Percentiles rank a stretch among this genome's conserved stretches.
phyloP scores from a whole-genome alignment of 257 asterid species.

The Ajuga chamaepitys region DNA sequence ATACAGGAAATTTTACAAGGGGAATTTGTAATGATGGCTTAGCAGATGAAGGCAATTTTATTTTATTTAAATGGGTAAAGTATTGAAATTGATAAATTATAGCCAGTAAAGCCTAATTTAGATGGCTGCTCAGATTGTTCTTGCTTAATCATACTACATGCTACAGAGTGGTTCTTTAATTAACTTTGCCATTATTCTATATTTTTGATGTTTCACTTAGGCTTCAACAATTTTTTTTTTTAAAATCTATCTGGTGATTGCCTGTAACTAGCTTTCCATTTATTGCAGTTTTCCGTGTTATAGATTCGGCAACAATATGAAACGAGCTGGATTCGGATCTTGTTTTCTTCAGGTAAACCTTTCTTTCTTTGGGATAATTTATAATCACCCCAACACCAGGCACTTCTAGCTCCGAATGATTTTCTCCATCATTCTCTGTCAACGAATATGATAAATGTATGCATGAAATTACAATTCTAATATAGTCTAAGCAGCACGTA shows the following conservation, averaged over 20 bases:
- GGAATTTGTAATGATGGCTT: background rate
- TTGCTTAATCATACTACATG: background rate
- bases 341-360: slow-evolving; percentile 79
- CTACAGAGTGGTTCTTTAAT: background rate
- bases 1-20: too few relatives aligned
- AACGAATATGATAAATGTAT: background rate
- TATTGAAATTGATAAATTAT: background rate
- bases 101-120: background rate
- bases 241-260: slow-evolving; percentile 3
- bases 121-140: background rate
- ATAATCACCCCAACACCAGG: background rate
- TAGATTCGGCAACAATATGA: slow-evolving; percentile 96
- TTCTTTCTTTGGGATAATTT: background rate
- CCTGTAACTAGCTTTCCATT: slow-evolving; percentile 16
- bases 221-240: background rate
- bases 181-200: background rate
- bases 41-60: background rate
- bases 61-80: background rate
- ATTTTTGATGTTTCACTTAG: background rate
- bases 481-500: background rate
- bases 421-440: too few relatives aligned
- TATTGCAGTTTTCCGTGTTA: slow-evolving; percentile 89
- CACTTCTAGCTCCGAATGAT: background rate
- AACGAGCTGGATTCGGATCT: slow-evolving; percentile 83
- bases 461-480: background rate